Percentiles rank a stretch among this genome's conserved stretches.
Evolutionary conservation across 75 land plant genomes (phyloP).

Genomic region (Azolla pinnata): DNA sequence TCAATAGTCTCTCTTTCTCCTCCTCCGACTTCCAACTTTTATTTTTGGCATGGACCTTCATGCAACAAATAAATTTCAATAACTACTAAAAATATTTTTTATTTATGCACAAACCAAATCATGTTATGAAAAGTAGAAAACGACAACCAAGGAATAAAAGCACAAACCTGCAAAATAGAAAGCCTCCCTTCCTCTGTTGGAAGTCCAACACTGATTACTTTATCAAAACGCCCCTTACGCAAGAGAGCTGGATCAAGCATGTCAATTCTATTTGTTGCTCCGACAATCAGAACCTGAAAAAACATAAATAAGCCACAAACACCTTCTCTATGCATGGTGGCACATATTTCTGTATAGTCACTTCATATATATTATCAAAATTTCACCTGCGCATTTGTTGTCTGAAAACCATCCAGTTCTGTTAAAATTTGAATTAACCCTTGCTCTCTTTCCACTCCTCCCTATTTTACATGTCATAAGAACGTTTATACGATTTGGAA

Average conservation of each 20-base stretch:
- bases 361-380: neutral
- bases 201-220: slow-evolving; percentile 71
- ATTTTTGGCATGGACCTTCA: slow-evolving; percentile 87
- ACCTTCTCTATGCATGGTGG: no score
- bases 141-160: neutral
- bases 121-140: neutral
- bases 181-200: slow-evolving; percentile 93
- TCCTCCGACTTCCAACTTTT: slow-evolving; percentile 75
- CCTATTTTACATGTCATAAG: slow-evolving; percentile 32
- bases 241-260: slow-evolving; percentile 89
- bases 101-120: neutral
- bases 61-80: neutral
- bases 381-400: slow-evolving; percentile 54
- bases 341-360: no score
- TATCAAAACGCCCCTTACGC: slow-evolving; percentile 95
- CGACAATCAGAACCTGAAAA: slow-evolving; percentile 80
- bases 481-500: no score
- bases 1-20: slow-evolving; percentile 59
- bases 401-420: slow-evolving; percentile 96
- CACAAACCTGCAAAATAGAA: slow-evolving; percentile 63
- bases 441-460: slow-evolving; percentile 96
- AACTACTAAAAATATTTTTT: no score
- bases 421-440: slow-evolving; percentile 91
- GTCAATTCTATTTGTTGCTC: slow-evolving; percentile 94
- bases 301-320: no score